These are phyloP conservation scores for Fusarium coicis DNA, from an alignment of 2,329 filamentous ascomycete species.

Conservation along the genomic window DNA sequence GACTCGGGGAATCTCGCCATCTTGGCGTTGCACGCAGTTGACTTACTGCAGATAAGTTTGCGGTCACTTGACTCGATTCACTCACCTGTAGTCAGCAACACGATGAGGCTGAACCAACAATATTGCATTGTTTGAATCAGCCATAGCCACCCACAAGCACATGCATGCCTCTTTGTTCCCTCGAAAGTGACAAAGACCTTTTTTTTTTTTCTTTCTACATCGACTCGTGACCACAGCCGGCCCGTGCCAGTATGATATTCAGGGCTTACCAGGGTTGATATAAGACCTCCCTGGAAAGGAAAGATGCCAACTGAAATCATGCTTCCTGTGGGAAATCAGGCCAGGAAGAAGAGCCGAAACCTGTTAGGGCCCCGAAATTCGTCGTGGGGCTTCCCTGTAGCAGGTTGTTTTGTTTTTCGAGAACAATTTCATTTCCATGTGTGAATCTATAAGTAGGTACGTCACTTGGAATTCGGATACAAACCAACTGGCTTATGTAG, in stretches of 20 bases:
- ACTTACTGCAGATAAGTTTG: conserved; percentile 25
- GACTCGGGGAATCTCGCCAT: conserved; percentile 25
- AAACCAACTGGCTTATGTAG: background rate
- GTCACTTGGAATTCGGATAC: background rate
- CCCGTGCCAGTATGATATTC: conserved; percentile 29
- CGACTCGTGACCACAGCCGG: conserved; percentile 33
- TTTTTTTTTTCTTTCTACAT: background rate
- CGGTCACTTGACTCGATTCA: conserved; percentile 31
- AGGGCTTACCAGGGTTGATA: conserved; percentile 21
- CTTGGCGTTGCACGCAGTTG: conserved; percentile 28
- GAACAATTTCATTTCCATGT: conserved; percentile 18
- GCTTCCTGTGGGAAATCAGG: conserved; percentile 18
- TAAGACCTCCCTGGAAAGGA: conserved; percentile 36
- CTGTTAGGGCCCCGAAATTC: conserved; percentile 39
- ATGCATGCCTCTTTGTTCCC: conserved; percentile 17
- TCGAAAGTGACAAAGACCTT: conserved; percentile 5
- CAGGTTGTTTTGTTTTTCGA: conserved; percentile 17
- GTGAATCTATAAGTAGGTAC: conserved; percentile 7
- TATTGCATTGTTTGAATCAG: conserved; percentile 16
- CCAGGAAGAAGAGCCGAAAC: conserved; percentile 39
- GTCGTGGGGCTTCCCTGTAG: conserved; percentile 22
- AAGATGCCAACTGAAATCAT: conserved; percentile 28
- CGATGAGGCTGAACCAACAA: conserved; percentile 17
- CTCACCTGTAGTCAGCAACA: conserved; percentile 22
- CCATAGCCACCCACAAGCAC: conserved; percentile 17